Base-by-base conservation (phyloP, 345 rosid genomes). In the Eucalyptus tenuipes region DNA sequence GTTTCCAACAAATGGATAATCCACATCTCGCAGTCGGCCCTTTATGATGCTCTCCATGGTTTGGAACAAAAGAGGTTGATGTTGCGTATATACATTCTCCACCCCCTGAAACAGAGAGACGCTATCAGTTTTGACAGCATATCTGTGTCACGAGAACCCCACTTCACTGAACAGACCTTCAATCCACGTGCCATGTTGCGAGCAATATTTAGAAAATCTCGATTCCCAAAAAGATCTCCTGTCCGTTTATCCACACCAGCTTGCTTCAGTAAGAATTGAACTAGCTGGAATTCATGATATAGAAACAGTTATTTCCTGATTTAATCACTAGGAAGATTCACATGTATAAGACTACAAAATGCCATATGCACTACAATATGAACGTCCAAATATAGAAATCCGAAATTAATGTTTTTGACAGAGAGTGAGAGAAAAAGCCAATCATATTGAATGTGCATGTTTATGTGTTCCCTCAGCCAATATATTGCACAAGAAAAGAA, bases 111-210 rank as follows among this genome's bases (percentile, higher is more conserved):
- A 85, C 49, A 88, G 44, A 16, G 88, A 88, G 59, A 88, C 12
- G 20, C 59, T 66, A 86, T 86, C 47, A 86, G 48, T 86, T 49
- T 55, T 33, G 29, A 84, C 87, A 86, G 79, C 85, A n/a, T 79
- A 37, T 37, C 42, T 8, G 45, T 40, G 88, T 10, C 48, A 33
- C 12, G 2, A 48, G 33, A 66, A 89, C 42, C 59, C 10, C 61
- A 53, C 13, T 88, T 27, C 89, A 86, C 87, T 25, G 31, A 79
- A 87, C 93, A 57, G 86, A 98, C 99, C 99, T 98, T 97, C 88
- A 98, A 94, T 40, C 99, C 99, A 92, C 99, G 99, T 89, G 99
- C 99, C 99, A 98, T 97, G 94, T 98, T 98, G 64, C 99, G 98
- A 84, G 99, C 99, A 92, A 98, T 98, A 91, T 95, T 98, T 82